Percentiles rank a stretch among this genome's conserved stretches.
phyloP scores from a whole-genome alignment of 208 protist species.

The Acanthamoeba castellanii region DNA sequence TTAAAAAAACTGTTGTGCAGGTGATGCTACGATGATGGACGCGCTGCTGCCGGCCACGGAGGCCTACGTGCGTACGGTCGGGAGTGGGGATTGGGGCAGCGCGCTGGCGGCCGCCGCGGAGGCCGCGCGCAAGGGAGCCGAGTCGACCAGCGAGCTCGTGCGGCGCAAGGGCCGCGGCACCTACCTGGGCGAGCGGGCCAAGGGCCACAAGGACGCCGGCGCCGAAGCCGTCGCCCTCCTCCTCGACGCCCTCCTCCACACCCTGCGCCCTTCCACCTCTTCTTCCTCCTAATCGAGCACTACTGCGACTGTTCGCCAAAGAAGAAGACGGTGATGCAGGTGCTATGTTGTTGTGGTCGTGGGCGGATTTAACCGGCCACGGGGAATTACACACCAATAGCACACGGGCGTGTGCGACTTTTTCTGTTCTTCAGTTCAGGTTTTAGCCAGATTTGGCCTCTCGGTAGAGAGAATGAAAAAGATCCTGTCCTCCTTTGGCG shows the following conservation, averaged over 20 bases:
- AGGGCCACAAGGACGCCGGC: conserved; percentile 59
- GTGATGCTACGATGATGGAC: conserved; percentile 71
- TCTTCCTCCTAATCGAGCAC: background rate
- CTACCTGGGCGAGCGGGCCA: conserved; percentile 57
- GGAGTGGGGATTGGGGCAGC: background rate
- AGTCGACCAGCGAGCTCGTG: conserved; percentile 41
- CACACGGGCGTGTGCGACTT: too few species aligned
- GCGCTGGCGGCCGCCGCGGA: background rate
- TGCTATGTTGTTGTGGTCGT: background rate
- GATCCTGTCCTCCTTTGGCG: background rate
- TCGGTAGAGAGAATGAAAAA: conserved; percentile 3
- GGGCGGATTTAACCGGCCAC: background rate
- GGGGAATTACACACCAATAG: too few species aligned
- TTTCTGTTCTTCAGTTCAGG: too few species aligned
- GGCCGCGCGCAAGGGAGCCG: conserved; percentile 19
- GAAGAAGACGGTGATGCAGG: too few species aligned
- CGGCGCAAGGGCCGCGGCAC: conserved; percentile 31
- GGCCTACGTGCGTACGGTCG: background rate
- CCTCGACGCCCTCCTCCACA: background rate
- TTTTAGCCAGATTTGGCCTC: too few species aligned
- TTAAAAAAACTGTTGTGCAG: background rate
- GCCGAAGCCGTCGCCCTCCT: conserved; percentile 32
- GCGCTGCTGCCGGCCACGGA: conserved; percentile 68
- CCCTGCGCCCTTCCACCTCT: background rate
- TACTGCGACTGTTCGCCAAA: too few species aligned